phyloP scores from a whole-genome alignment of 2,329 filamentous ascomycete species.

The Alternaria rosae region DNA sequence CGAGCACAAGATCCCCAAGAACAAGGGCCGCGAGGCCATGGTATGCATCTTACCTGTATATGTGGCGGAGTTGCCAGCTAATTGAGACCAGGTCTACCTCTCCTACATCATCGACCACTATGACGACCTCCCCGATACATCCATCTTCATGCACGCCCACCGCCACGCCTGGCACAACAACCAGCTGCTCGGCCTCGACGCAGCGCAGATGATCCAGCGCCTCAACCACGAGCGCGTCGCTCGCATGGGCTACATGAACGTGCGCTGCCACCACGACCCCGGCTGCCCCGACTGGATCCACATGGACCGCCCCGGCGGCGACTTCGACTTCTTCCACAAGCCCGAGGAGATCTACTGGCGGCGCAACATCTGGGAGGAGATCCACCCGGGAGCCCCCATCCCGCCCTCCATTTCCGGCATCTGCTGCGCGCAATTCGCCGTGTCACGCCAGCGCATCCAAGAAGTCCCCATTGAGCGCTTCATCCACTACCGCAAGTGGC shows the following conservation, averaged over 20 bases:
- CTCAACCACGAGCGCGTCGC: conserved; percentile 61
- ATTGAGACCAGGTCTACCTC: conserved; percentile 56
- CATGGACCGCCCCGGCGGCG: conserved; percentile 50
- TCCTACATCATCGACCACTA: conserved; percentile 71
- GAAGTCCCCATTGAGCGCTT: conserved; percentile 61
- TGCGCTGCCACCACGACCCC: conserved; percentile 65
- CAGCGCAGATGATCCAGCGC: conserved; percentile 58
- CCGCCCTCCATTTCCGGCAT: conserved; percentile 51
- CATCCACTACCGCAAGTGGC: conserved; percentile 62
- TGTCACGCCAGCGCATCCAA: conserved; percentile 57
- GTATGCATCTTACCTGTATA: conserved; percentile 24
- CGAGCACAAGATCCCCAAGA: conserved; percentile 61
- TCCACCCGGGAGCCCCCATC: conserved; percentile 52
- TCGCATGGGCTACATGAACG: conserved; percentile 65
- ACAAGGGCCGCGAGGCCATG: conserved; percentile 70
- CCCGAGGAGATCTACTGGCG: conserved; percentile 50
- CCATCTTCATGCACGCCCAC: conserved; percentile 66
- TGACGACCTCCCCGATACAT: conserved; percentile 64
- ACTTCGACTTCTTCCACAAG: conserved; percentile 50
- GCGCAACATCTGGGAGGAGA: conserved; percentile 49
- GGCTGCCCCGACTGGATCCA: conserved; percentile 68
- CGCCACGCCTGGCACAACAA: conserved; percentile 68
- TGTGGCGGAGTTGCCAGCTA: conserved; percentile 5
- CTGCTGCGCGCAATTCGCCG: conserved; percentile 66
- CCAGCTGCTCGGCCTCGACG: conserved; percentile 59